Evolutionary conservation across 179 eudicot genomes (phyloP), one percentile per base, ranked within the genome.

Genomic region (Camellia oleifera): DNA sequence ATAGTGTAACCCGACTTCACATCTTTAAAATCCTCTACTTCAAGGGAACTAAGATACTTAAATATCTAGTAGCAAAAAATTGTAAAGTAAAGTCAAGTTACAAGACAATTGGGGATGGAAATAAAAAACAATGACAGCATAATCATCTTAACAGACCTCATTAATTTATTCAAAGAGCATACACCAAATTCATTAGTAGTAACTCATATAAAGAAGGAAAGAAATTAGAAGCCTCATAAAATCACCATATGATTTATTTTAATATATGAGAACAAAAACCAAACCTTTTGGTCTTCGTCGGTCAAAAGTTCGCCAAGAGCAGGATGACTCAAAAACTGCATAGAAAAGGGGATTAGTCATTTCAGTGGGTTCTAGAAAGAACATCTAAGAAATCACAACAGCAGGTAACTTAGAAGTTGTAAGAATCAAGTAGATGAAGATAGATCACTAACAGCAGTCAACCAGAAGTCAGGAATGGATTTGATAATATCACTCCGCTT

Each of bases 251-350:
- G 15, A 42, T n/a, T 69, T 60, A 52, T 26, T 44, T 40, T 66
- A 54, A 66, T 52, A 53, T 66, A n/a, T 48, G 17, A 53, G 81
- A 76, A 48, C 23, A 79, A 56, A 75, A 71, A 48, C 1, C 76
- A 69, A 82, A 96, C 98, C 98, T 95, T 90, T 77, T 91, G 92
- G 85, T 97, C 99, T 83, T 94, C 98, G 76, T 93, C 97, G 54
- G 87, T 84, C 81, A 95, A 72, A 77, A 97, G 95, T 52, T 89
- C 98, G 77, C 88, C 69, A 76, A 97, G 97, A 76, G 91, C 95
- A 80, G 98, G 99, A 87, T 97, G 99, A 81, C 97, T 95, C 88
- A 97, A 58, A 80, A 97, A 90, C 99, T 97, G 88, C 85, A 88
- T 20, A 76, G 44, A 50, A 81, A 5, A 81, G 56, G 62, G 13